Evolutionary conservation across 176 grass and related monocot genomes (phyloP).

Genomic region (Chrysopogon serrulatus): DNA sequence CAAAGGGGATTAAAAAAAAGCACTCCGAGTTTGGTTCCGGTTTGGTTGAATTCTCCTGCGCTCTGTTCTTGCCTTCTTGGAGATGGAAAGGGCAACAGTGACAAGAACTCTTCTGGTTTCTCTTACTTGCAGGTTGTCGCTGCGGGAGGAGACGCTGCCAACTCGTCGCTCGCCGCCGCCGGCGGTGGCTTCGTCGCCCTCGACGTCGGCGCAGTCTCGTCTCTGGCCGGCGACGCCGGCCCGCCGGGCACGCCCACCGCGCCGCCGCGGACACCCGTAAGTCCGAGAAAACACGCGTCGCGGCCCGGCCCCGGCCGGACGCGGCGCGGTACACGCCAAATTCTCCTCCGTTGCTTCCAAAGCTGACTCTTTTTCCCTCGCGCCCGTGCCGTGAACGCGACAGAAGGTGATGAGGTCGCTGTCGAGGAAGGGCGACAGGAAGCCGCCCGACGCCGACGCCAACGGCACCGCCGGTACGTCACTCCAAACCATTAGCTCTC

Average conservation of each 20-base stretch:
- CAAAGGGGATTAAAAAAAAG: too few relatives aligned
- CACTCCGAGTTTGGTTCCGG: neutral
- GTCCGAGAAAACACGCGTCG: neutral
- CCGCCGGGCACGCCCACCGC: neutral
- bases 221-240: constrained; percentile 24
- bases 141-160: neutral
- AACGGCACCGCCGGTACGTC: constrained; percentile 46
- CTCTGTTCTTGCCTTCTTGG: neutral
- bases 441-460: constrained; percentile 17
- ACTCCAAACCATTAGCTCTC: constrained; percentile 12
- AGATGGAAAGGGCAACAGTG: neutral
- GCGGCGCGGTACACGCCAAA: neutral
- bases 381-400: neutral
- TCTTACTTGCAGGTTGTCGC: neutral
- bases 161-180: neutral
- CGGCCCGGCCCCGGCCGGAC: neutral
- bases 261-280: constrained; percentile 37
- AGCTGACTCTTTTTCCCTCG: neutral
- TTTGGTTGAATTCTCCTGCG: neutral
- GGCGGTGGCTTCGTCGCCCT: constrained; percentile 65
- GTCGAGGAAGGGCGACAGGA: constrained; percentile 64
- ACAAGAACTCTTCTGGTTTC: neutral
- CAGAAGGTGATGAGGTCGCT: constrained; percentile 61
- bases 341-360: neutral
- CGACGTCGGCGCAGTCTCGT: constrained; percentile 52